A percentile compares a stretch with the other conserved stretches of the same genome.
Conservation (phyloP, 192 early-diverging fungal species). For the Coemansia sp. region DNA sequence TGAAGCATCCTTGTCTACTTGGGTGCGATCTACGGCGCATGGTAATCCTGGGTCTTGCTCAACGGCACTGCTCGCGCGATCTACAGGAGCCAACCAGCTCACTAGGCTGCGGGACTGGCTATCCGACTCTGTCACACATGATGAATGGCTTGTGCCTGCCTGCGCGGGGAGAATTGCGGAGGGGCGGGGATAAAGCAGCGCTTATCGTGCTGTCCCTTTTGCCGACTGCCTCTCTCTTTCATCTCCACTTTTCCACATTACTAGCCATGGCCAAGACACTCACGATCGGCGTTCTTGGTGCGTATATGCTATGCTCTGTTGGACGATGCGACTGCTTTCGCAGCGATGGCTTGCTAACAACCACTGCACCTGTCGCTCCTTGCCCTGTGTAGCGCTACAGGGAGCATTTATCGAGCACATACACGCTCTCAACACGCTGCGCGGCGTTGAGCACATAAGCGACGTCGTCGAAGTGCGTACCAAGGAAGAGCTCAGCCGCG, state of each 20-base stretch:
- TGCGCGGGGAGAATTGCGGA: background rate
- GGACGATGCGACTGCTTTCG: too few species aligned
- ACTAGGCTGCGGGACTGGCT: too few species aligned
- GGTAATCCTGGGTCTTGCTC: background rate
- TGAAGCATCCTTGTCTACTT: background rate
- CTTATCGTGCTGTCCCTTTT: background rate
- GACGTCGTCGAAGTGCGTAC: conserved; percentile 65
- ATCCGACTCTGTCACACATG: too few species aligned
- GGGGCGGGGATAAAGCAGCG: background rate
- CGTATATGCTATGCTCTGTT: background rate
- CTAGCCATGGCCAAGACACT: conserved; percentile 31
- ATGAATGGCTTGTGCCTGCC: too few species aligned
- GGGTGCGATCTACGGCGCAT: background rate
- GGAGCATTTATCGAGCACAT: conserved; percentile 97
- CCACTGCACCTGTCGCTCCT: too few species aligned
- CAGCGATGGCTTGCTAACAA: background rate
- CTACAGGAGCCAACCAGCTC: too few species aligned
- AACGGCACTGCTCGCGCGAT: background rate
- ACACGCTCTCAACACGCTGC: conserved; percentile 74
- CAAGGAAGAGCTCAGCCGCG: conserved; percentile 63
- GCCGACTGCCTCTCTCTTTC: background rate
- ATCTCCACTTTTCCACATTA: background rate
- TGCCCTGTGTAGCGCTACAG: conserved; percentile 82
- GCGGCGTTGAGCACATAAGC: conserved; percentile 55
- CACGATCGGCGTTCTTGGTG: conserved; percentile 50